Evolutionary conservation across 192 early-diverging fungal genomes (phyloP).

Genomic region (Coemansia sp.): DNA sequence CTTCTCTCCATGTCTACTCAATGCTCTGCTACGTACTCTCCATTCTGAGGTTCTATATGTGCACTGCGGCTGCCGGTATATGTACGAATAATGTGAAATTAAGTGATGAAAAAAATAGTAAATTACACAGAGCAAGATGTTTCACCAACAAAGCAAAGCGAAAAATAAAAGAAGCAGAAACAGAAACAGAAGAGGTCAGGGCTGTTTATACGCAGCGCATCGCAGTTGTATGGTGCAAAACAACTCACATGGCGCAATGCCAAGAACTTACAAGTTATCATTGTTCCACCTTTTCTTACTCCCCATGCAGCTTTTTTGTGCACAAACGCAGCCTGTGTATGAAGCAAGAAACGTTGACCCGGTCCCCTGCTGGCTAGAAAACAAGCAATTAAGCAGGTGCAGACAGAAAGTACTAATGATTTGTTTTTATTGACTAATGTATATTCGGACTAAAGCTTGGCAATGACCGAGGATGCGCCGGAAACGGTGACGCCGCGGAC

Average conservation of each 20-base stretch:
- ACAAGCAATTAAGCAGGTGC: too few relatives aligned
- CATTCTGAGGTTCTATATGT: neutral
- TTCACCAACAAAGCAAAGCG: neutral
- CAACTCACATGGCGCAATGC: constrained; percentile 3
- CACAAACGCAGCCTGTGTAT: too few relatives aligned
- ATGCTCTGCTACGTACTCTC: constrained; percentile 2
- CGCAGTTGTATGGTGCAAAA: neutral
- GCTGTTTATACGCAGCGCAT: too few relatives aligned
- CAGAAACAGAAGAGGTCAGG: neutral
- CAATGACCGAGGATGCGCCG: constrained; percentile 61
- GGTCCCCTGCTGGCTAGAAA: too few relatives aligned
- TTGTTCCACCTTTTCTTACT: neutral
- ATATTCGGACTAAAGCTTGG: constrained; percentile 47
- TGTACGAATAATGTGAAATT: neutral
- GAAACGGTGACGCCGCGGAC: constrained; percentile 59
- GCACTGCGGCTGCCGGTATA: neutral
- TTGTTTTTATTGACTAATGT: neutral
- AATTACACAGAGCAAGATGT: neutral
- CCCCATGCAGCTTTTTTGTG: neutral
- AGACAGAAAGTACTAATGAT: too few relatives aligned
- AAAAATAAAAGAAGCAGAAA: neutral
- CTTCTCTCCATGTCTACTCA: too few relatives aligned
- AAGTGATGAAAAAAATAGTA: neutral
- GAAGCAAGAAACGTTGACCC: too few relatives aligned
- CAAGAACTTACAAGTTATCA: neutral